These are phyloP conservation scores for Fusarium sp. DNA, from an alignment of 2,329 filamentous ascomycete genomes.

Conservation along the genomic window DNA sequence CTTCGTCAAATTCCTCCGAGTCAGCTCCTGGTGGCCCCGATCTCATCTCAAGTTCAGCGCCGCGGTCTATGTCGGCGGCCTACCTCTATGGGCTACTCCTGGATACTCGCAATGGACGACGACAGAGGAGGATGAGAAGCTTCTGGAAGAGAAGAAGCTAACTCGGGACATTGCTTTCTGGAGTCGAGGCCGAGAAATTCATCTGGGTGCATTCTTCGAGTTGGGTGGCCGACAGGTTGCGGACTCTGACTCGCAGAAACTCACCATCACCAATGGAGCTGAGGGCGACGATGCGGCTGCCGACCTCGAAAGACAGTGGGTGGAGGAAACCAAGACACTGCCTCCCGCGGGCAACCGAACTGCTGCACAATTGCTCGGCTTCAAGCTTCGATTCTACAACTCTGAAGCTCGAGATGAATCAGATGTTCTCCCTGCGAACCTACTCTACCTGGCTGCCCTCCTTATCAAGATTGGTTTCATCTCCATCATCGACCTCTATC, in stretches of 20 bases:
- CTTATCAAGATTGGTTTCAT: conserved; percentile 98
- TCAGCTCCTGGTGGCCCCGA: conserved; percentile 97
- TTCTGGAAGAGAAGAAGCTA: conserved; percentile 67
- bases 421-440: conserved; percentile 88
- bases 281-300: conserved; percentile 61
- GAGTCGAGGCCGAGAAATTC: conserved; percentile 79
- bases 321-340: conserved; percentile 81
- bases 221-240: conserved; percentile 79
- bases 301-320: conserved; percentile 77
- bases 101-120: conserved; percentile 72
- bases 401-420: conserved; percentile 79
- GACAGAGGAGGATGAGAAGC: conserved; percentile 75
- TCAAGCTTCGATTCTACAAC: conserved; percentile 96
- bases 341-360: conserved; percentile 90
- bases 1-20: conserved; percentile 91
- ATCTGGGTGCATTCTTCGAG: conserved; percentile 89
- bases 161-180: conserved; percentile 83
- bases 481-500: conserved; percentile 89
- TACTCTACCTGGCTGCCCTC: conserved; percentile 90
- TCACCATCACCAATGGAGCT: conserved; percentile 52
- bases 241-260: conserved; percentile 65
- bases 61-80: conserved; percentile 67
- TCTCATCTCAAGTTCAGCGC: conserved; percentile 60
- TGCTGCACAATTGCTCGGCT: conserved; percentile 93
- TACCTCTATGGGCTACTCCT: conserved; percentile 90